Evolutionary conservation across 768 basidiomycete species (phyloP).

Genomic region (Lentinula lateritia): DNA sequence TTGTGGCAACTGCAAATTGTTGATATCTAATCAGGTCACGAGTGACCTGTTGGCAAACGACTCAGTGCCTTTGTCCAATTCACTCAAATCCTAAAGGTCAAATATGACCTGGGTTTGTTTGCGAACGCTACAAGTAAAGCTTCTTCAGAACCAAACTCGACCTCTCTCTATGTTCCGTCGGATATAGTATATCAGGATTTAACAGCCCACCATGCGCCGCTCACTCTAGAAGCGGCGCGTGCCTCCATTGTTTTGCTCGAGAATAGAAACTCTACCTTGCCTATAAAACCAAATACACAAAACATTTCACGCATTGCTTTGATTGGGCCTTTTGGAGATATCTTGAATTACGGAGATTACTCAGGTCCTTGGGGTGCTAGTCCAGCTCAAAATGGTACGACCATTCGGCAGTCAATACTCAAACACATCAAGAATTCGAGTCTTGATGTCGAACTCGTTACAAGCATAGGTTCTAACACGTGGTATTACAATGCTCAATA

Average conservation of each 20-base stretch:
- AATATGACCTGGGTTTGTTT: conserved; percentile 17
- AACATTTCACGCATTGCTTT: conserved; percentile 15
- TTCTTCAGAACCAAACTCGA: conserved; percentile 7
- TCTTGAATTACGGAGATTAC: conserved; percentile 21
- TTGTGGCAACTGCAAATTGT: not conserved
- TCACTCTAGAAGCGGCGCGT: conserved; percentile 20
- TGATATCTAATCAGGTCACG: conserved; percentile 8
- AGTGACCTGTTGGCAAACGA: conserved; percentile 14
- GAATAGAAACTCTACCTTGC: conserved; percentile 17
- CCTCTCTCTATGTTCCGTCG: conserved; percentile 13
- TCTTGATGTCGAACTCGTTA: conserved; percentile 10
- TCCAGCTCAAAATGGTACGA: conserved; percentile 12
- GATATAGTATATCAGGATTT: conserved; percentile 12
- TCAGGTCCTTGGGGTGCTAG: conserved; percentile 19
- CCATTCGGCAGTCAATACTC: conserved; percentile 16
- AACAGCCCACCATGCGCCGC: conserved; percentile 13
- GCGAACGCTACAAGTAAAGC: not conserved
- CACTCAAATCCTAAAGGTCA: conserved; percentile 14
- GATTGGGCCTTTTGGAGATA: conserved; percentile 18
- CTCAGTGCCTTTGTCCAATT: conserved; percentile 12
- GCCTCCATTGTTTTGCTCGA: conserved; percentile 19
- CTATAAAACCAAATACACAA: conserved; percentile 9
- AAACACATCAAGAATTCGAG: conserved; percentile 8
- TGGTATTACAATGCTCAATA: conserved; percentile 21
- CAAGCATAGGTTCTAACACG: conserved; percentile 17